Base-by-base conservation (phyloP, 2,329 filamentous ascomycete species). In the Ilyonectria mors-panacis region DNA sequence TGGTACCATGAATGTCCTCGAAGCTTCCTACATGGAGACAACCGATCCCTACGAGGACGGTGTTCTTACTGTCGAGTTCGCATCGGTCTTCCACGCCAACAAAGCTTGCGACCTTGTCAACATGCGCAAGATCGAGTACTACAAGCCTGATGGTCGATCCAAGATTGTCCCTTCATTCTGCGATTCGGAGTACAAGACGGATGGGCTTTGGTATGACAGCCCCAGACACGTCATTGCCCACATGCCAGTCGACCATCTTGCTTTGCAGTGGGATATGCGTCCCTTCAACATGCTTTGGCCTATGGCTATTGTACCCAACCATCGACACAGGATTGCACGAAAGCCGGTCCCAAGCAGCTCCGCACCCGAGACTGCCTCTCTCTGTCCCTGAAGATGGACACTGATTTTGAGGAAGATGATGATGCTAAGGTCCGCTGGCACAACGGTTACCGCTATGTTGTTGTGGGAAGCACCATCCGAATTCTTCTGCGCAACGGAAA, bases 41-140 rank as follows among this genome's bases (percentile, higher is more conserved):
- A 15, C 10, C 5, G 9, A 19, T 2, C n/a, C 30, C 2, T 12
- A 37, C 1, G 68, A 63, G 2, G 13, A 56, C 1, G 61, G 62
- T 7, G 26, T 39, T 13, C 47, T 79, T 0, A 45, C 15, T 0
- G 13, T 79, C 0, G 77, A 78, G 12, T 62, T 78, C 19, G 15
- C 48, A 0, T 71, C 60, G 2, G n/a, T 73, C 0, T 69, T 69
- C 1, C 47, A 73, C 6, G 65, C 74, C 2, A 47, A 42, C 0
- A 59, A 56, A 0, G n/a, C 63, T 6, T 57, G 53, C 1, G 13
- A 10, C 0, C 9, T 63, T 1, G n/a, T 73, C 0, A 13, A 50
- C 0, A 2, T 50, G 0, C 12, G 26, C 1, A 7, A n/a, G 1
- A 8, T 73, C 2, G 30, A 44, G 2, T 55, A 30, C n/a, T 66